These are phyloP conservation scores for Pichia nanzhaoensis DNA, from an alignment of 805 yeast genomes.

Conservation along the genomic window DNA sequence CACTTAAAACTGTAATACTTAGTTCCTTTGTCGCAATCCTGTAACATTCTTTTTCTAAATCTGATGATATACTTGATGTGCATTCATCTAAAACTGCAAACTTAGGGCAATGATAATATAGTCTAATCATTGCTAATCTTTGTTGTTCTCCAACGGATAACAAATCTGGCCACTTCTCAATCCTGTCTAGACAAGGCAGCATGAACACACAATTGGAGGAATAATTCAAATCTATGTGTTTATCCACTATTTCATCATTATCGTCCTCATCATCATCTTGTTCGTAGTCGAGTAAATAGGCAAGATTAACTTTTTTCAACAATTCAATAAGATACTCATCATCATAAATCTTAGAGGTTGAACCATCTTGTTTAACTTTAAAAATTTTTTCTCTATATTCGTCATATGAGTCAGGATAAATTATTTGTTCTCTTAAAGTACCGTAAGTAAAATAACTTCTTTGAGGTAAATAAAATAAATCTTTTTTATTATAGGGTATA, in stretches of 20 bases:
- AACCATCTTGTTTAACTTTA: conserved; percentile 24
- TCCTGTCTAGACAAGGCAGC: conserved; percentile 51
- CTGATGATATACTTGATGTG: conserved; percentile 88
- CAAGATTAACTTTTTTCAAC: conserved; percentile 50
- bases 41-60: conserved; percentile 86
- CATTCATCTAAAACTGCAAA: conserved; percentile 96
- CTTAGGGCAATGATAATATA: conserved; percentile 84
- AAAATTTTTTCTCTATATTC: conserved; percentile 39
- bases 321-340: conserved; percentile 49
- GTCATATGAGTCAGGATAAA: conserved; percentile 71
- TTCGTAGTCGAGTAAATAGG: conserved; percentile 42
- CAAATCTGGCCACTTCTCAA: conserved; percentile 83
- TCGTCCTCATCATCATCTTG: conserved; percentile 16
- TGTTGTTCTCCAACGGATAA: conserved; percentile 90
- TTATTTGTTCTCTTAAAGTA: conserved; percentile 77
- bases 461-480: conserved; percentile 86
- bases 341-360: conserved; percentile 22
- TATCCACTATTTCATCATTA: conserved; percentile 1
- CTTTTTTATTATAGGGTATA: conserved; percentile 58
- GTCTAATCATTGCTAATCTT: conserved; percentile 85
- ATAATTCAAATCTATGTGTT: background rate
- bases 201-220: conserved; percentile 12
- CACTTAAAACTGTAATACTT: conserved; percentile 79
- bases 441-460: conserved; percentile 81
- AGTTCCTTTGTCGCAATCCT: conserved; percentile 63